phyloP scores from a whole-genome alignment of 1,139 yeast genomes.

The Ashbya aceris region DNA sequence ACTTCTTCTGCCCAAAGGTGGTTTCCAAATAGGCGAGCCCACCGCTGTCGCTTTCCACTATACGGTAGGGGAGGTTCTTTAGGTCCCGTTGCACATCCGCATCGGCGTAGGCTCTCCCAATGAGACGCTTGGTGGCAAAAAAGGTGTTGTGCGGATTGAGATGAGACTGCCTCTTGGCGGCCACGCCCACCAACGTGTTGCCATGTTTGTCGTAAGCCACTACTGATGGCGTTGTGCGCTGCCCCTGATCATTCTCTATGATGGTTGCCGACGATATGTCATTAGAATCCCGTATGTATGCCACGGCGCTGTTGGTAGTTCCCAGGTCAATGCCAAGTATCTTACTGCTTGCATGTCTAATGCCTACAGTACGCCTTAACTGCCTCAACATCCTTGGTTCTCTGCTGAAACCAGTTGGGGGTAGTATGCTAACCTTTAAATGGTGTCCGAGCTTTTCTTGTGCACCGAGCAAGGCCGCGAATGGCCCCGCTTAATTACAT shows the following conservation, averaged over 20 bases:
- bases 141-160: slow-evolving; percentile 97
- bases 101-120: slow-evolving; percentile 97
- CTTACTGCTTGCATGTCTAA: slow-evolving; percentile 12
- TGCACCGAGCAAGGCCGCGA: too few species aligned
- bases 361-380: neutral
- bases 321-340: slow-evolving; percentile 76
- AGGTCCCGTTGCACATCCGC: slow-evolving; percentile 93
- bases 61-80: slow-evolving; percentile 73
- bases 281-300: slow-evolving; percentile 31
- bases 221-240: slow-evolving; percentile 75
- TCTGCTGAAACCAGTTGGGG: neutral
- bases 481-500: too few species aligned
- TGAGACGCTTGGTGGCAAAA: slow-evolving; percentile 96
- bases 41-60: slow-evolving; percentile 38
- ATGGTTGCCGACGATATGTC: slow-evolving; percentile 44
- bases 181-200: slow-evolving; percentile 93
- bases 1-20: slow-evolving; percentile 17
- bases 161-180: slow-evolving; percentile 98
- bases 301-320: slow-evolving; percentile 77
- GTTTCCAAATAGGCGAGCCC: slow-evolving; percentile 59
- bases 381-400: slow-evolving; percentile 1
- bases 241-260: slow-evolving; percentile 60
- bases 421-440: too few species aligned
- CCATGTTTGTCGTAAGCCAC: slow-evolving; percentile 97
- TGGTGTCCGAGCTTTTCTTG: too few species aligned